Base-by-base conservation (phyloP, 1,284 basidiomycete species). In the Ceratobasidium sp. region DNA sequence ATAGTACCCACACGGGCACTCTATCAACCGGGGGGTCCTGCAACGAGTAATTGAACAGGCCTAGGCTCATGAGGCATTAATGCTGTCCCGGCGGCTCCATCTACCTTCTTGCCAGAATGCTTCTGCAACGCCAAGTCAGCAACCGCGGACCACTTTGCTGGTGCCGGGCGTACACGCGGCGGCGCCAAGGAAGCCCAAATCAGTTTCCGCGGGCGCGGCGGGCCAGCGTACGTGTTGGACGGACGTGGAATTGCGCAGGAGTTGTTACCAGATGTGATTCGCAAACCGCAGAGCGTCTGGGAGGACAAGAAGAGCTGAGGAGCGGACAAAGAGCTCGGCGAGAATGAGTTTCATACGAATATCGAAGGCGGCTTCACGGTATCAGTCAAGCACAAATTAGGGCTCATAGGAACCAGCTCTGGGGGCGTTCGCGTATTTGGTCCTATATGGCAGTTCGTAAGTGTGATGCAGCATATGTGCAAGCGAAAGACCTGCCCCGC, bases 331-430 rank as follows among this genome's bases (percentile, higher is more conserved):
- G 84, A 91, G 88, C 77, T 89, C 83, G 66, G 89, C 84, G 69
- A 90, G 85, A 72, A 83, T 92, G 69, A 83, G 86, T 83, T 99
- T 97, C 96, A 99, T 98, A 41, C 96, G 95, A 72, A 93, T 87
- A 66, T 84, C 83, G 67, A 95, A 91, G 15, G 94, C 96, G 69
- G 98, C 94, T 81, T 97, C 93, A 75, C 97, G 94, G 84, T 99
- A 99, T 91, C 96, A 96, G 83, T 99, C 97, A 65, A 98, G 92
- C 1, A 92, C 88, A 54, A 89, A 92, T 82, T 98, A 96, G 78
- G 98, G 89, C 82, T 99, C 96, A 86, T 97, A 99, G 85, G 99
- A 98, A 66, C 97, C 97, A 77, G 89, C 91, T 84, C 99, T 98
- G 78, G 98, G 84, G 2, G 96, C 96, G 77, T 97, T 96, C 85